These are phyloP conservation scores for Chloris gayana DNA, from an alignment of 176 grass and related monocot genomes.

Conservation along the genomic window DNA sequence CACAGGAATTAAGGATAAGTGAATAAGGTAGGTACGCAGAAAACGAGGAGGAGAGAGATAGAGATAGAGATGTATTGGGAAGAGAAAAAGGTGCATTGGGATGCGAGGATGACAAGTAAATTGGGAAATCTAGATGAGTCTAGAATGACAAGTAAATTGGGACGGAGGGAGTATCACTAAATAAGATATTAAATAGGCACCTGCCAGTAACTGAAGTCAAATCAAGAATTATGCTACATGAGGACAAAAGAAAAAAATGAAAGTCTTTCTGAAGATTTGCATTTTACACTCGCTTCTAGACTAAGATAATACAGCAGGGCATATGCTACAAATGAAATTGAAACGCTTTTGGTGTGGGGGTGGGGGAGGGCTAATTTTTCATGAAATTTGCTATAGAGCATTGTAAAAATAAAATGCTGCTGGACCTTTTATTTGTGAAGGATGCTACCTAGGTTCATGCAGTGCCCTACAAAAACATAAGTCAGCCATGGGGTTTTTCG, in stretches of 20 bases:
- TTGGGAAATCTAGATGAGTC: no score
- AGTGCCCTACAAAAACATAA: not conserved
- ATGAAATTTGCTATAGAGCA: not conserved
- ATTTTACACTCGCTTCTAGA: not conserved
- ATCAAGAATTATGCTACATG: not conserved
- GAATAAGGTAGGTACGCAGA: no score
- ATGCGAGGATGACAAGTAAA: no score
- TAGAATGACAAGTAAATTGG: no score
- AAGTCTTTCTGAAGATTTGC: not conserved
- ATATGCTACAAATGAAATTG: not conserved
- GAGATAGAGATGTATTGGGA: no score
- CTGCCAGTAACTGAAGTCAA: not conserved
- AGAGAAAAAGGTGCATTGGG: no score
- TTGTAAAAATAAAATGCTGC: not conserved
- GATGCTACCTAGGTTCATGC: not conserved
- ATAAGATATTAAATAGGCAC: not conserved
- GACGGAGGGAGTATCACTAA: no score
- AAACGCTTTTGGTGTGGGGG: not conserved
- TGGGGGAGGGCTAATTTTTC: not conserved
- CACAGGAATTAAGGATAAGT: no score
- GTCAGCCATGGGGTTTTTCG: conserved; percentile 6
- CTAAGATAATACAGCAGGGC: not conserved
- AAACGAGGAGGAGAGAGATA: no score
- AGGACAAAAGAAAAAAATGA: not conserved
- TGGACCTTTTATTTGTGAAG: not conserved